phyloP scores from a whole-genome alignment of 2,329 filamentous ascomycete genomes.

The Colletotrichum camelliae region DNA sequence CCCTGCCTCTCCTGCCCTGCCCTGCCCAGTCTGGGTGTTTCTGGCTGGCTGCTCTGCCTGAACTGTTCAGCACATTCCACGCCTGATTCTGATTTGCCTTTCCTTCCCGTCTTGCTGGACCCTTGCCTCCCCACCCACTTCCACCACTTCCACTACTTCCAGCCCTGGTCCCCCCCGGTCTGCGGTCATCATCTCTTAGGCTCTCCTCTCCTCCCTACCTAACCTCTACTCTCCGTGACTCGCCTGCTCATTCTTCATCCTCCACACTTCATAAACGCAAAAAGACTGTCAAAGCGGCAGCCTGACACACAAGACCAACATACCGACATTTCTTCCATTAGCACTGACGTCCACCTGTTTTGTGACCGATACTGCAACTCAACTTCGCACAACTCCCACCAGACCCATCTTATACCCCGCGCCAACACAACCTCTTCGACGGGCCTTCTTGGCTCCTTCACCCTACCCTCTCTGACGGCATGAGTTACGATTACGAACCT shows the following conservation, averaged over 20 bases:
- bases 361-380: not conserved
- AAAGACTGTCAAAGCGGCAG: not conserved
- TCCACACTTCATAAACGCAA: not conserved
- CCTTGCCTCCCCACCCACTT: slow-evolving; percentile 6
- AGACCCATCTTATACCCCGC: not conserved
- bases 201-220: not conserved
- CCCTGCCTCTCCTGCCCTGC: not conserved
- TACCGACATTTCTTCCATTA: not conserved
- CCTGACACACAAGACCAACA: not conserved
- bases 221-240: not conserved
- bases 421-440: not conserved
- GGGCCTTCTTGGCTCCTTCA: not conserved
- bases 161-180: slow-evolving; percentile 13
- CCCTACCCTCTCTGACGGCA: not conserved
- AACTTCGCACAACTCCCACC: not conserved
- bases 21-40: not conserved
- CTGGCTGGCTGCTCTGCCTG: slow-evolving; percentile 7
- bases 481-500: slow-evolving; percentile 61
- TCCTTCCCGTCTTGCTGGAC: slow-evolving; percentile 14
- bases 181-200: slow-evolving; percentile 1
- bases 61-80: not conserved
- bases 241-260: not conserved
- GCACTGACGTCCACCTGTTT: not conserved
- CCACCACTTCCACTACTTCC: not conserved
- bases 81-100: slow-evolving; percentile 5